Evolutionary conservation across 495 filamentous ascomycete species (phyloP), one percentile per base, ranked within the genome.

Genomic region (Bathelium albidoporum): DNA sequence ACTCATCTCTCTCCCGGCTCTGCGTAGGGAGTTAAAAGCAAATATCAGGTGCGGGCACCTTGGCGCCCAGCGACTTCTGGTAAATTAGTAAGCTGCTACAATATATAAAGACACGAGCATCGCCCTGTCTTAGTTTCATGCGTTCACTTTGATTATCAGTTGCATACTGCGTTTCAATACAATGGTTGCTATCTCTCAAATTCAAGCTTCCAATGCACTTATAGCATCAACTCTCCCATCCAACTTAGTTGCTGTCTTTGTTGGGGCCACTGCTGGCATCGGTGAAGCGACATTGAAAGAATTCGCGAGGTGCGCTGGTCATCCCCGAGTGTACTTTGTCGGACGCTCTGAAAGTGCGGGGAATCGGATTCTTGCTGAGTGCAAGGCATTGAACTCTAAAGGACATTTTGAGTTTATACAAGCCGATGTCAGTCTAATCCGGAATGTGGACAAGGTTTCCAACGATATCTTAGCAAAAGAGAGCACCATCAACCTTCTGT

Each of bases 261-360:
- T 85, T 14, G 85, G 87, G 58, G 87, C 77, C 28, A 89, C 87
- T 0, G 80, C 79, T 36, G 87, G 85, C 45, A 83, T 89, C 61
- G 85, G 83, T 41, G 76, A 83, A 64, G 67, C 77, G 18, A 83
- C 84, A 5, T 74, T 87, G 62, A 81, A 75, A 60, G 69, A 78
- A 32, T 84, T 89, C 59, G 80, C 80, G 3, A 73, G 78, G 32
- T 64, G 81, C 55, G 75, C 85, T 11, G 43, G 70, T 5, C 66
- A 73, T 34, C 82, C 84, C 34, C 68, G 73, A 34, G 34, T 12
- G 10, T 18, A 26, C 26, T 32, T 49, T 11, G 31, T 44, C 68
- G 69, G 62, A 68, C 24, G 60, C 11, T 31, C 22, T 59, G 64
- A 20, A 64, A 55, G 59, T 72, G 72, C 41, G 9, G 44, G 44